Percentiles rank a stretch among this genome's conserved stretches.
Conservation (phyloP, 2,329 filamentous ascomycete species). For the Xylaria sp. region DNA sequence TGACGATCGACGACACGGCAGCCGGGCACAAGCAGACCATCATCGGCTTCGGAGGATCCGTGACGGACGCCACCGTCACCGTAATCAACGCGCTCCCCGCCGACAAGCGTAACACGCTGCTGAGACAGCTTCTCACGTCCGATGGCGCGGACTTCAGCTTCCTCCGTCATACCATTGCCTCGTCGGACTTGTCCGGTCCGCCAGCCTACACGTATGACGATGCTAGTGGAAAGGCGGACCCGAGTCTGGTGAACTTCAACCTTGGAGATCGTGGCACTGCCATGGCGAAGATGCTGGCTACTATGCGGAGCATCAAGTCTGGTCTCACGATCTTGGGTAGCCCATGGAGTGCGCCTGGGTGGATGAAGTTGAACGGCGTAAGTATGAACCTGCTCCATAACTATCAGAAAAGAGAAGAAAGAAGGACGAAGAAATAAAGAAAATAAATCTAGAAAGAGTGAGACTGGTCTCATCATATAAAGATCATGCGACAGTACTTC, state of each 20-base stretch:
- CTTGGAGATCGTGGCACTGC: constrained; percentile 54
- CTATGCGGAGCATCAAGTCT: constrained; percentile 52
- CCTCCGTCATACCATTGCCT: constrained; percentile 55
- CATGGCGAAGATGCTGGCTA: constrained; percentile 53
- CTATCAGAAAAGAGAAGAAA: background rate
- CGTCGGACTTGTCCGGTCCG: constrained; percentile 54
- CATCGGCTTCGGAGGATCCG: constrained; percentile 56
- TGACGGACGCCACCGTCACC: constrained; percentile 56
- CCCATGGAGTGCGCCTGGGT: constrained; percentile 55
- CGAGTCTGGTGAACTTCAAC: constrained; percentile 48
- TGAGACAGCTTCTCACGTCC: constrained; percentile 52
- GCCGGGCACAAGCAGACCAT: constrained; percentile 54
- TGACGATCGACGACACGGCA: constrained; percentile 54
- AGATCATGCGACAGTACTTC: background rate
- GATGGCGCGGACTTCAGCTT: constrained; percentile 54
- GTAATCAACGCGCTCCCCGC: constrained; percentile 52
- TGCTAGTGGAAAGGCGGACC: constrained; percentile 48
- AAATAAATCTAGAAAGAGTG: background rate
- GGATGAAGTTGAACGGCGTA: constrained; percentile 56
- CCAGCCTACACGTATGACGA: constrained; percentile 57
- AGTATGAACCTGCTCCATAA: constrained; percentile 1
- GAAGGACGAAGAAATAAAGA: background rate
- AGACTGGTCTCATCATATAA: background rate
- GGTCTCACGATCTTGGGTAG: constrained; percentile 53
- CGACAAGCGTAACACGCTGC: constrained; percentile 48